A percentile compares a stretch with the other conserved stretches of the same genome.
These are phyloP conservation scores for Saksenaea vasiformis DNA, from an alignment of 371 early-diverging fungal species.

Conservation along the genomic window DNA sequence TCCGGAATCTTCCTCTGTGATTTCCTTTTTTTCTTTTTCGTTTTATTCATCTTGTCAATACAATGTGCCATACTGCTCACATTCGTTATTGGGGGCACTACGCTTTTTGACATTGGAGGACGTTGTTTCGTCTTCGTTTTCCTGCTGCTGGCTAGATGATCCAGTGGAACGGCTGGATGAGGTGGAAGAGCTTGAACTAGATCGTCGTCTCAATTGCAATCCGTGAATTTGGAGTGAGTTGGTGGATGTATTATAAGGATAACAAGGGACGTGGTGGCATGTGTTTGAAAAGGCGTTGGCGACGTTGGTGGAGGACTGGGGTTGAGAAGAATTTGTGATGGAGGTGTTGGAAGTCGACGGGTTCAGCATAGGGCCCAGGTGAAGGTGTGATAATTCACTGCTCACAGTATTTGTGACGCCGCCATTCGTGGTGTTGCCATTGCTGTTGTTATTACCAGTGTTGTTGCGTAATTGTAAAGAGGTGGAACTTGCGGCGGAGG, in stretches of 20 bases:
- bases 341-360: slow-evolving; percentile 6
- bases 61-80: slow-evolving; percentile 6
- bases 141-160: slow-evolving; percentile 4
- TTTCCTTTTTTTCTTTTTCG: neutral
- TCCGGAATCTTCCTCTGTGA: neutral
- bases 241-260: slow-evolving; percentile 13
- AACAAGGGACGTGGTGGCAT: slow-evolving; percentile 14
- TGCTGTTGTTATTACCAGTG: slow-evolving; percentile 7
- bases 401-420: slow-evolving; percentile 9
- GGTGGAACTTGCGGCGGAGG: slow-evolving; percentile 13
- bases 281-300: neutral
- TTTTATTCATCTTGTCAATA: slow-evolving; percentile 9
- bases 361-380: slow-evolving; percentile 8
- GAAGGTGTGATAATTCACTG: slow-evolving; percentile 20
- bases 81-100: slow-evolving; percentile 7
- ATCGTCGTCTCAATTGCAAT: slow-evolving; percentile 34
- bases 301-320: slow-evolving; percentile 8
- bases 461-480: slow-evolving; percentile 9
- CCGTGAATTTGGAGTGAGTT: slow-evolving; percentile 26
- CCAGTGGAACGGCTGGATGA: slow-evolving; percentile 22
- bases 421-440: slow-evolving; percentile 7
- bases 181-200: slow-evolving; percentile 39
- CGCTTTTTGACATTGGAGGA: slow-evolving; percentile 19
- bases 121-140: slow-evolving; percentile 11
- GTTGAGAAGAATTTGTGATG: slow-evolving; percentile 11